phyloP scores from a whole-genome alignment of 495 filamentous ascomycete genomes.

The Xylaria scruposa region DNA sequence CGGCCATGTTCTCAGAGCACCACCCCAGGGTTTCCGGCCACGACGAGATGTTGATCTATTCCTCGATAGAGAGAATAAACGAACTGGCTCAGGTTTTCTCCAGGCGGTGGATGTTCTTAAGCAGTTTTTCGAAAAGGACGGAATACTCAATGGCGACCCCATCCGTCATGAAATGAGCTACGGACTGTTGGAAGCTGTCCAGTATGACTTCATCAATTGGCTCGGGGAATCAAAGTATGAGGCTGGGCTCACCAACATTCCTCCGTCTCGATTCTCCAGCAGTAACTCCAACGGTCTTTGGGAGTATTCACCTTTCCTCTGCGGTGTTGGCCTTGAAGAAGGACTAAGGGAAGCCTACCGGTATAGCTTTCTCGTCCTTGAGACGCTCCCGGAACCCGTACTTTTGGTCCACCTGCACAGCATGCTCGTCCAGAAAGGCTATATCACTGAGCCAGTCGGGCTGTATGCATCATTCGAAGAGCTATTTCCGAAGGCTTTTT shows the following conservation, averaged over 20 bases:
- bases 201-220: slow-evolving; percentile 47
- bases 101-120: slow-evolving; percentile 36
- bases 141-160: slow-evolving; percentile 37
- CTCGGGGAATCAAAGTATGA: slow-evolving; percentile 53
- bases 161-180: slow-evolving; percentile 33
- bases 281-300: slow-evolving; percentile 55
- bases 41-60: slow-evolving; percentile 54
- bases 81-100: slow-evolving; percentile 33
- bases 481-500: slow-evolving; percentile 36
- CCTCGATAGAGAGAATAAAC: slow-evolving; percentile 43
- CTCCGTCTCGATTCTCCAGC: slow-evolving; percentile 51
- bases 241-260: slow-evolving; percentile 41
- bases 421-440: slow-evolving; percentile 50
- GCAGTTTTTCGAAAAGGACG: slow-evolving; percentile 39
- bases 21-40: slow-evolving; percentile 43
- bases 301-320: slow-evolving; percentile 60
- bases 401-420: slow-evolving; percentile 53
- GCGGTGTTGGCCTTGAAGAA: slow-evolving; percentile 53
- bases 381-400: slow-evolving; percentile 43
- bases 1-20: slow-evolving; percentile 41
- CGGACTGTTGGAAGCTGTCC: slow-evolving; percentile 33
- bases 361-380: slow-evolving; percentile 43
- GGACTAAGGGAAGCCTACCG: slow-evolving; percentile 46
- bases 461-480: slow-evolving; percentile 35
- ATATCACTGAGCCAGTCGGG: slow-evolving; percentile 39